Evolutionary conservation across 2,329 filamentous ascomycete genomes (phyloP).

Genomic region (Penicillium vulpinum): DNA sequence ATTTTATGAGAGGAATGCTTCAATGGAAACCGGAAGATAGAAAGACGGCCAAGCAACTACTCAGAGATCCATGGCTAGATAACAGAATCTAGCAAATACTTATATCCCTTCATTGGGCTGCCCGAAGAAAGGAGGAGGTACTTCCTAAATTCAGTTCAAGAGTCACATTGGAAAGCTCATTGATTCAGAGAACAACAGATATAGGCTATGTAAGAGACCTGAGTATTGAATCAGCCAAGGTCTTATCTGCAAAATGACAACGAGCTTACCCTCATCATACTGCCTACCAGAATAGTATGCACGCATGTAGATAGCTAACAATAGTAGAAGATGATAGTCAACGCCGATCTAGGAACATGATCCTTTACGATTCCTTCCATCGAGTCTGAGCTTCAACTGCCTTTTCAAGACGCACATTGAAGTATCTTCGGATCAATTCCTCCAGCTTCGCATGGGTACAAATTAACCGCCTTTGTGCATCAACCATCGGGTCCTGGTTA

Average conservation of each 20-base stretch:
- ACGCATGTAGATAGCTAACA: background rate
- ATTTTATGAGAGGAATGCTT: constrained; percentile 16
- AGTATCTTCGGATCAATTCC: background rate
- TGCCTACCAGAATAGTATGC: background rate
- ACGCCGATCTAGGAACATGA: too few relatives aligned
- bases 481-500: background rate
- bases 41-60: constrained; percentile 16
- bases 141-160: background rate
- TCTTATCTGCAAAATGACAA: background rate
- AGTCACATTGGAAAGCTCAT: too few relatives aligned
- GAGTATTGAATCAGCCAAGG: too few relatives aligned
- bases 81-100: background rate
- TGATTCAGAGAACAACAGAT: too few relatives aligned
- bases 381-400: background rate
- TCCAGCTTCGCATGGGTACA: background rate
- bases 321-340: background rate
- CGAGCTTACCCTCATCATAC: background rate
- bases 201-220: too few relatives aligned
- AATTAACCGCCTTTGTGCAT: background rate
- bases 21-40: constrained; percentile 19
- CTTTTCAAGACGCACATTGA: background rate
- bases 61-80: constrained; percentile 13
- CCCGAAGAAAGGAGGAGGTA: background rate
- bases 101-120: background rate
- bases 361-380: background rate